A percentile compares a stretch with the other conserved stretches of the same genome.
These are phyloP conservation scores for Acanthamoeba lenticulata DNA, from an alignment of 208 protist genomes.

Conservation along the genomic window DNA sequence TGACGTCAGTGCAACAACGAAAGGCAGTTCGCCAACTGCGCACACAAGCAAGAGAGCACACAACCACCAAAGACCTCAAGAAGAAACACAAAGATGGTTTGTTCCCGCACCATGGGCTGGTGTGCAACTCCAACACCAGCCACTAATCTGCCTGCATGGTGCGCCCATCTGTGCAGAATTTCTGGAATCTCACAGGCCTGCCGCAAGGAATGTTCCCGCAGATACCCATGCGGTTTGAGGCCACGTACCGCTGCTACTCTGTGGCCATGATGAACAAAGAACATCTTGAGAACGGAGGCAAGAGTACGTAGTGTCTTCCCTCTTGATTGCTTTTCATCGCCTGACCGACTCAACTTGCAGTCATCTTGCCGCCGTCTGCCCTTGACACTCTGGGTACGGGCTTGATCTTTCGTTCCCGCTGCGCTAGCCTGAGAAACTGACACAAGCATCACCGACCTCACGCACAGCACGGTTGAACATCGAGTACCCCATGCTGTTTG, in stretches of 20 bases:
- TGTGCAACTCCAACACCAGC: neutral
- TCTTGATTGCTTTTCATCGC: neutral
- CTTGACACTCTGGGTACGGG: slow-evolving; percentile 72
- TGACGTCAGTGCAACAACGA: too few species aligned
- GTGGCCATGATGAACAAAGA: slow-evolving; percentile 46
- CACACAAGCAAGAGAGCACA: too few species aligned
- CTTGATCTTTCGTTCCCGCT: too few species aligned
- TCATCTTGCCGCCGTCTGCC: slow-evolving; percentile 76
- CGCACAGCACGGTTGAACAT: slow-evolving; percentile 61
- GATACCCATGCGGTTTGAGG: neutral
- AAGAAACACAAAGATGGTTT: too few species aligned
- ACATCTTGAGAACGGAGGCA: slow-evolving; percentile 54
- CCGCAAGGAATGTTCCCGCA: neutral
- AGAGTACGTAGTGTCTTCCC: neutral
- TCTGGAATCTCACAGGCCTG: slow-evolving; percentile 1
- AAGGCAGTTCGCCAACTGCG: too few species aligned
- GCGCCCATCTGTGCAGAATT: neutral
- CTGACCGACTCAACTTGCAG: neutral
- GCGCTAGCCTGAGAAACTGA: too few species aligned
- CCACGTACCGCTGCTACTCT: neutral
- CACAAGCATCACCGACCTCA: neutral
- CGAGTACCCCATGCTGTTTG: slow-evolving; percentile 77
- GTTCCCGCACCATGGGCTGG: neutral
- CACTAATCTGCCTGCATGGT: neutral
- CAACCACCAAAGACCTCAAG: too few species aligned